Percentiles rank a stretch among this genome's conserved stretches.
Evolutionary conservation across 805 yeast genomes (phyloP).

Genomic region (Tetrapisispora fleetii): DNA sequence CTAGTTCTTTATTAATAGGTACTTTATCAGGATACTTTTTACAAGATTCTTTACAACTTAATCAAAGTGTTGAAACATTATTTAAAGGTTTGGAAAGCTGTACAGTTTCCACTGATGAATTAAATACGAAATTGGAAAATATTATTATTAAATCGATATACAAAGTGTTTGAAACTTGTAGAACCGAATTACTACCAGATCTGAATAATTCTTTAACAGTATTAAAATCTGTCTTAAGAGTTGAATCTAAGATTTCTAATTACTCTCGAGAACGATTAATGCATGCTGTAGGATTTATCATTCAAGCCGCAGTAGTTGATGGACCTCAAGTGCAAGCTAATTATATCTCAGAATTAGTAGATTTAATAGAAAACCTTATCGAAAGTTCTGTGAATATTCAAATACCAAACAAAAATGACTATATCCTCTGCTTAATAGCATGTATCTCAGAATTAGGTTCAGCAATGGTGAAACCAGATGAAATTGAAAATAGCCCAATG

Average conservation of each 20-base stretch:
- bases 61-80: constrained; percentile 17
- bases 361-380: constrained; percentile 22
- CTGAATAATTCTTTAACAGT: constrained; percentile 19
- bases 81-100: constrained; percentile 24
- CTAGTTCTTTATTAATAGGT: constrained; percentile 22
- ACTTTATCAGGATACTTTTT: constrained; percentile 23
- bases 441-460: constrained; percentile 66
- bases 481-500: constrained; percentile 19
- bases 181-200: constrained; percentile 18
- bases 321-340: constrained; percentile 38
- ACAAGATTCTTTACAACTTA: constrained; percentile 14
- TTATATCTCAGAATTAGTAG: constrained; percentile 29
- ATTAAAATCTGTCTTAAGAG: constrained; percentile 27
- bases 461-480: constrained; percentile 51
- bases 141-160: constrained; percentile 22
- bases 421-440: constrained; percentile 45
- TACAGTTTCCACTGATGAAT: constrained; percentile 7
- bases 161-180: constrained; percentile 23
- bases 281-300: constrained; percentile 52
- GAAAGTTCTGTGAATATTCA: constrained; percentile 3
- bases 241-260: constrained; percentile 20
- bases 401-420: constrained; percentile 31
- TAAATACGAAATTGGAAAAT: constrained; percentile 22
- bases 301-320: constrained; percentile 37
- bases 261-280: constrained; percentile 42